Conservation (phyloP, 306 rosid species). For the Quercus agrifolia region DNA sequence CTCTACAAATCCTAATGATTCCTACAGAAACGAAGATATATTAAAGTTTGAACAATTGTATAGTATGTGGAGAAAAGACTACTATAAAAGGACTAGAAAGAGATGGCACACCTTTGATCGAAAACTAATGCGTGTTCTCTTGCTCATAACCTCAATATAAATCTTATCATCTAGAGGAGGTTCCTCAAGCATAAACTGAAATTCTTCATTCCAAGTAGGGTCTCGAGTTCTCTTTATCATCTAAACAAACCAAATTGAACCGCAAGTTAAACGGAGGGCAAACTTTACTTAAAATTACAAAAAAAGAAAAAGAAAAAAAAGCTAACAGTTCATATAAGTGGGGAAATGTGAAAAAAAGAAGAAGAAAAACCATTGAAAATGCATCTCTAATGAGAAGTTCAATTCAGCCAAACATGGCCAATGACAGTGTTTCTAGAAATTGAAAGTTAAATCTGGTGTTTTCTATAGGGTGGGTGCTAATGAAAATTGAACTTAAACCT, state of each 20-base stretch:
- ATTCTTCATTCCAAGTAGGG: constrained; percentile 87
- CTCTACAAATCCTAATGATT: constrained; percentile 75
- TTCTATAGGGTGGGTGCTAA: neutral
- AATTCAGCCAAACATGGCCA: neutral
- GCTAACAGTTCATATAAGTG: neutral
- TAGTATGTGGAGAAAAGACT: neutral
- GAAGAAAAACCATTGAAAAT: no score
- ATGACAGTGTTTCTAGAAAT: neutral
- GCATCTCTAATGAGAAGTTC: no score
- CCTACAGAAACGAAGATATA: constrained; percentile 32
- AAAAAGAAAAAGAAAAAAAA: no score
- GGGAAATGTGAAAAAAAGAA: neutral
- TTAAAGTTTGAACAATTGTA: neutral
- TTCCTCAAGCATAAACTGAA: constrained; percentile 84
- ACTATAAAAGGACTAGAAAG: neutral
- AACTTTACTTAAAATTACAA: no score
- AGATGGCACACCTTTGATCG: constrained; percentile 54
- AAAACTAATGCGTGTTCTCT: constrained; percentile 48
- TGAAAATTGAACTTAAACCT: neutral
- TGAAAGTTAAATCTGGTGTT: neutral
- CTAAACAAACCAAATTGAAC: constrained; percentile 30
- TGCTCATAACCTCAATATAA: constrained; percentile 69
- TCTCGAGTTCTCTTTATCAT: constrained; percentile 64
- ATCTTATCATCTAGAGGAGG: constrained; percentile 83
- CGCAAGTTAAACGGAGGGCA: neutral